Conservation (phyloP, 208 protist species). For the Leishmania lainsoni region DNA sequence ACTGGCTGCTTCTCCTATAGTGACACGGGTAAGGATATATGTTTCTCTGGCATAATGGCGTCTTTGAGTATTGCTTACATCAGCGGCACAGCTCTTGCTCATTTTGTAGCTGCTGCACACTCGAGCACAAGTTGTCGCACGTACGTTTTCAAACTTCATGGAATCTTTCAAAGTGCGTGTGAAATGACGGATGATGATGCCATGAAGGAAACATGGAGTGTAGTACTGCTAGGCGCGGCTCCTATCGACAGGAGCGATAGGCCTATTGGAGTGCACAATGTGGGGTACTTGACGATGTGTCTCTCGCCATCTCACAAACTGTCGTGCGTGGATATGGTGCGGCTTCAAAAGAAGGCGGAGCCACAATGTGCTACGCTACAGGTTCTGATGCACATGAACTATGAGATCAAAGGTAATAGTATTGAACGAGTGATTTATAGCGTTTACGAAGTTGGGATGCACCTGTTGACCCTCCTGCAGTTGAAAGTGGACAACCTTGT, state of each 20-base stretch:
- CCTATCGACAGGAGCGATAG: not conserved
- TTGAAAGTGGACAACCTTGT: slow-evolving; percentile 69
- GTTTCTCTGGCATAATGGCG: not conserved
- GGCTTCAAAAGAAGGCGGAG: slow-evolving; percentile 7
- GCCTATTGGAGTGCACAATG: slow-evolving; percentile 4
- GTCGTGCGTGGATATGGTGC: slow-evolving; percentile 44
- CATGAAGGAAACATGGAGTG: slow-evolving; percentile 23
- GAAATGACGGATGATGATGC: slow-evolving; percentile 45
- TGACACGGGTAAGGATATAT: not conserved
- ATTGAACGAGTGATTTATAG: slow-evolving; percentile 22
- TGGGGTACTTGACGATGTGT: slow-evolving; percentile 48
- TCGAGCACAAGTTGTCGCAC: slow-evolving; percentile 16
- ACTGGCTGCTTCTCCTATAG: not conserved
- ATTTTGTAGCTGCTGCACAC: slow-evolving; percentile 47
- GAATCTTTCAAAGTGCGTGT: slow-evolving; percentile 30
- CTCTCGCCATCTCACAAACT: slow-evolving; percentile 63
- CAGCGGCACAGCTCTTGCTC: slow-evolving; percentile 46
- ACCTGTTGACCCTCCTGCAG: slow-evolving; percentile 15
- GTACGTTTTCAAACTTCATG: slow-evolving; percentile 42
- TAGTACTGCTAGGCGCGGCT: slow-evolving; percentile 37
- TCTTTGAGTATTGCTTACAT: slow-evolving; percentile 43
- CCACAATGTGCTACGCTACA: not conserved
- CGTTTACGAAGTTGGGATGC: not conserved
- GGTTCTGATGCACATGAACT: slow-evolving; percentile 40
- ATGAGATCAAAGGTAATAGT: not conserved